These are phyloP conservation scores for Oemleria cerasiformis DNA, from an alignment of 306 rosid genomes.

Conservation along the genomic window DNA sequence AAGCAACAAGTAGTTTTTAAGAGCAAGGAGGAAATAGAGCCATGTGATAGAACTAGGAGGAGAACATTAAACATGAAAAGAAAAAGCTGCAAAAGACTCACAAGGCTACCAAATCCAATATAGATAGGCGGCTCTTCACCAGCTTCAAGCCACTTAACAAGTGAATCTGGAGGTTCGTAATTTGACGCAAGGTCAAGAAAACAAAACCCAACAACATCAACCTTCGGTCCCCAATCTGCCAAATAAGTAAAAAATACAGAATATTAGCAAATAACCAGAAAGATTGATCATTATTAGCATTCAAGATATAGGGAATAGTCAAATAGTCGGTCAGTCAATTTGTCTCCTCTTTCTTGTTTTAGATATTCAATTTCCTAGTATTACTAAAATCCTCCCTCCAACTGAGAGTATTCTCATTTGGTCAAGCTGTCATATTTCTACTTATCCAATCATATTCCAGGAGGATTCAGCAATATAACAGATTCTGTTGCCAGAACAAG, in stretches of 20 bases:
- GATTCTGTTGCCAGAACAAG: background rate
- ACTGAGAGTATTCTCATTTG: background rate
- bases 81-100: slow-evolving; percentile 38
- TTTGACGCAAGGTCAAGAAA: slow-evolving; percentile 94
- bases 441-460: background rate
- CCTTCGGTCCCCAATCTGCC: slow-evolving; percentile 94
- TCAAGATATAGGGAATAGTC: too few species aligned
- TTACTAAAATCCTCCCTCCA: too few species aligned
- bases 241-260: slow-evolving; percentile 24
- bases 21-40: background rate
- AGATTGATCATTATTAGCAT: too few species aligned
- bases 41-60: background rate
- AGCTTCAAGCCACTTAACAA: slow-evolving; percentile 73
- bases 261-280: slow-evolving; percentile 2
- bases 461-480: background rate
- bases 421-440: slow-evolving; percentile 2
- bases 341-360: too few species aligned
- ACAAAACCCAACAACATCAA: slow-evolving; percentile 95
- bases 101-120: slow-evolving; percentile 97
- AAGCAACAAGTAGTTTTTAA: background rate
- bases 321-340: too few species aligned
- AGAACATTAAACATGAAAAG: background rate
- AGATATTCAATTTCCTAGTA: too few species aligned
- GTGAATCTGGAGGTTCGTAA: slow-evolving; percentile 68
- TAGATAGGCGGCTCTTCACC: slow-evolving; percentile 82